Conservation (phyloP, 2,329 filamentous ascomycete species). For the Elsinoe australis region DNA sequence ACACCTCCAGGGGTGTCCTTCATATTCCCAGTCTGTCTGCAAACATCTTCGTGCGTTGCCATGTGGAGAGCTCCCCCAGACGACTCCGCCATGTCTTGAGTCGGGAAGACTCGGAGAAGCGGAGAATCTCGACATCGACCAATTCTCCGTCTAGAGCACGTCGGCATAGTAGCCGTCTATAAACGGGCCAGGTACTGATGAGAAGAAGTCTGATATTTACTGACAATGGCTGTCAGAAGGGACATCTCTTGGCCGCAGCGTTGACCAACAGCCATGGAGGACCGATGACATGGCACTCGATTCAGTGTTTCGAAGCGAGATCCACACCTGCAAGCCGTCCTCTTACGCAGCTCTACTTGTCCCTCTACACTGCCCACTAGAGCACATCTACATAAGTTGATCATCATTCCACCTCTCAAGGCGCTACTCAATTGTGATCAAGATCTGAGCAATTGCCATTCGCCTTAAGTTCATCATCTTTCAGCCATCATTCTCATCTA, state of each 20-base stretch:
- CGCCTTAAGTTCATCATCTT: neutral
- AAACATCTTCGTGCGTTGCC: neutral
- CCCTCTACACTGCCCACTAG: neutral
- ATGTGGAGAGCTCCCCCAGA: constrained; percentile 12
- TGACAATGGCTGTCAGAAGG: too few species aligned
- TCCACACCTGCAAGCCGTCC: neutral
- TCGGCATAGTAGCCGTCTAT: neutral
- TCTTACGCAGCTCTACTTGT: neutral
- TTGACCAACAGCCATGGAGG: too few species aligned
- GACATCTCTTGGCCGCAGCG: neutral
- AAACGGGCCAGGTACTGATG: too few species aligned
- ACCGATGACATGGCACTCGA: neutral
- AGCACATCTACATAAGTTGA: too few species aligned
- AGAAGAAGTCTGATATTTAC: too few species aligned
- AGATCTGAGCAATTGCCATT: too few species aligned
- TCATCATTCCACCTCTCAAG: neutral
- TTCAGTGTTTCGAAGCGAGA: neutral
- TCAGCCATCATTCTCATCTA: constrained; percentile 1
- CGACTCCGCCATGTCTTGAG: neutral
- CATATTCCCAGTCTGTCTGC: neutral
- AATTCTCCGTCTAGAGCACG: constrained; percentile 3
- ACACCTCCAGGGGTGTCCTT: neutral
- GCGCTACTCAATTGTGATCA: too few species aligned
- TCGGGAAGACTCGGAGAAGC: constrained; percentile 12
- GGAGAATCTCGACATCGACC: constrained; percentile 1